Evolutionary conservation across 2,329 filamentous ascomycete genomes (phyloP).

Genomic region (Didymella keratinophila): DNA sequence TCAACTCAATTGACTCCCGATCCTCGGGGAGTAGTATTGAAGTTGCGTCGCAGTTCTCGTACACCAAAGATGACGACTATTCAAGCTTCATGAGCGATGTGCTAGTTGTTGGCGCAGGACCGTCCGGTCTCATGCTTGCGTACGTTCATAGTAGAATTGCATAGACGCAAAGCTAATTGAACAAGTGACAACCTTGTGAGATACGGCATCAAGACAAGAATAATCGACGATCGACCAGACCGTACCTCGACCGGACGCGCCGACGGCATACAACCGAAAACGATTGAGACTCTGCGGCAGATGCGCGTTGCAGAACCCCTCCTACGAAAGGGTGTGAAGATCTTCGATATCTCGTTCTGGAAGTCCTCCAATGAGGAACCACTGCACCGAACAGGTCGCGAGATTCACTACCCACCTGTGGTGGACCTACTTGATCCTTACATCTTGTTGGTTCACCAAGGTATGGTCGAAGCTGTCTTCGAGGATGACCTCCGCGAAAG

Average conservation of each 20-base stretch:
- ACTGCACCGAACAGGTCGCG: slow-evolving; percentile 68
- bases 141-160: slow-evolving; percentile 24
- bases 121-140: slow-evolving; percentile 55
- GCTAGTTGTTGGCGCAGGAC: slow-evolving; percentile 54
- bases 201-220: slow-evolving; percentile 69
- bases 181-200: slow-evolving; percentile 65
- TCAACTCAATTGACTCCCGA: slow-evolving; percentile 34
- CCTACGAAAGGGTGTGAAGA: slow-evolving; percentile 70
- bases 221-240: slow-evolving; percentile 73
- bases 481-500: slow-evolving; percentile 72
- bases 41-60: slow-evolving; percentile 28
- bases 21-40: slow-evolving; percentile 37
- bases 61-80: slow-evolving; percentile 35
- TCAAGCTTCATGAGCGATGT: slow-evolving; percentile 50
- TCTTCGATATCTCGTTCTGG: slow-evolving; percentile 80
- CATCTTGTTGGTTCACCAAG: slow-evolving; percentile 70
- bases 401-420: slow-evolving; percentile 69
- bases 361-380: slow-evolving; percentile 49
- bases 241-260: slow-evolving; percentile 73
- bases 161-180: slow-evolving; percentile 9
- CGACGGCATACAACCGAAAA: slow-evolving; percentile 79
- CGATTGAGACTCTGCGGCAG: slow-evolving; percentile 78
- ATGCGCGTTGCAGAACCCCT: slow-evolving; percentile 75
- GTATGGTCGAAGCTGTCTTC: slow-evolving; percentile 76
- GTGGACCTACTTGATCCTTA: slow-evolving; percentile 63